Percentiles rank a stretch among this genome's conserved stretches.
phyloP scores from a whole-genome alignment of 2,329 filamentous ascomycete species.

The Orbilia blumenaviensis region DNA sequence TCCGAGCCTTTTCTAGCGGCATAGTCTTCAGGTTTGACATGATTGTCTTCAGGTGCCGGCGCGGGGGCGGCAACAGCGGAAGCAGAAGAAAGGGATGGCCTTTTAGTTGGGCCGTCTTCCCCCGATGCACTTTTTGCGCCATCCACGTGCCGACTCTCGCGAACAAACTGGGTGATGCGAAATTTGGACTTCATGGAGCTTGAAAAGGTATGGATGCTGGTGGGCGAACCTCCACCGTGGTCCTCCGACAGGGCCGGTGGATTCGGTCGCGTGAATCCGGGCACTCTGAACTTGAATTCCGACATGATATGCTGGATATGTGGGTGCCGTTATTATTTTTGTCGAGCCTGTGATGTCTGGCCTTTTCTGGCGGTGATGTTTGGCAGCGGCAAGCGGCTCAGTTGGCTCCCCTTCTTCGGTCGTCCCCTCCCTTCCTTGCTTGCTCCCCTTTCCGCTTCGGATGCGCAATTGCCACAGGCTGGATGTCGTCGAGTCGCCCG shows the following conservation, averaged over 20 bases:
- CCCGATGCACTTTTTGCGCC: conserved; percentile 20
- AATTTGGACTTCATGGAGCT: conserved; percentile 50
- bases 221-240: conserved; percentile 39
- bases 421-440: conserved; percentile 22
- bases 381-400: conserved; percentile 4
- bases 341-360: conserved; percentile 6
- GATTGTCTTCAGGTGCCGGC: conserved; percentile 1
- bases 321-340: conserved; percentile 5
- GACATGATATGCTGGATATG: conserved; percentile 16
- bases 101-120: conserved; percentile 24
- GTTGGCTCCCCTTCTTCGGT: conserved; percentile 10
- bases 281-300: conserved; percentile 52
- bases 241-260: conserved; percentile 45
- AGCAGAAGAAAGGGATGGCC: conserved; percentile 17
- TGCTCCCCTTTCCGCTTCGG: conserved; percentile 22
- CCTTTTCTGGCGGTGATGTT: not conserved
- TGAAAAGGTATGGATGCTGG: conserved; percentile 37
- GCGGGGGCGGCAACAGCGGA: conserved; percentile 11
- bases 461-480: conserved; percentile 27
- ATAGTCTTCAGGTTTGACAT: conserved; percentile 25
- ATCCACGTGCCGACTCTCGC: conserved; percentile 49
- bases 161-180: conserved; percentile 52
- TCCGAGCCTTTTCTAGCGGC: conserved; percentile 42
- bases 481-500: conserved; percentile 3
- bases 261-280: conserved; percentile 50